Percentiles rank a stretch among this genome's conserved stretches.
phyloP scores from a whole-genome alignment of 139 green algal species.

The Chlamydomonas schloesseri region DNA sequence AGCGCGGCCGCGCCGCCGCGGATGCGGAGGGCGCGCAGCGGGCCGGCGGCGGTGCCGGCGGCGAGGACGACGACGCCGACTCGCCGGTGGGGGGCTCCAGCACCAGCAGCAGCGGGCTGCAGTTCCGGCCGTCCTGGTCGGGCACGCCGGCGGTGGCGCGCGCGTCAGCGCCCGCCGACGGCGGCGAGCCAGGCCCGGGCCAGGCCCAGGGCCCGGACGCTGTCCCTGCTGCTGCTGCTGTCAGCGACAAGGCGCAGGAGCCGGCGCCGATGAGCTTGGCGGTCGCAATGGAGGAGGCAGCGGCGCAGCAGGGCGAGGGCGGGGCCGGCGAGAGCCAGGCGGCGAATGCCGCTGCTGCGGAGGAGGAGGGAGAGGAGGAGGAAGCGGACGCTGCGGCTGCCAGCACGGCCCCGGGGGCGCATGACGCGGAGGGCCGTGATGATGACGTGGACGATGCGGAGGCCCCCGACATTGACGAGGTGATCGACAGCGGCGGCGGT shows the following conservation, averaged over 20 bases:
- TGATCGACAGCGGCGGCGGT: not conserved
- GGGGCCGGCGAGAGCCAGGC: too few species aligned
- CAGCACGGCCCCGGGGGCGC: not conserved
- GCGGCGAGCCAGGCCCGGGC: not conserved
- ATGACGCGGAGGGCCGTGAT: not conserved
- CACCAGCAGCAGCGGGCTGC: constrained; percentile 7
- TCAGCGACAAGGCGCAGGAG: too few species aligned
- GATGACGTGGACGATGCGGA: not conserved
- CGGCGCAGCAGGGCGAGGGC: too few species aligned
- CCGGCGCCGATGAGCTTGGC: too few species aligned
- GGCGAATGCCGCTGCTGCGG: too few species aligned
- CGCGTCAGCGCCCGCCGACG: not conserved
- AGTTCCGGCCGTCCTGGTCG: constrained; percentile 28
- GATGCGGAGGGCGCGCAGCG: too few species aligned
- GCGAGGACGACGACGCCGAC: not conserved
- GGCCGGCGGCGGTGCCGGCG: not conserved
- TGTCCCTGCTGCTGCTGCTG: not conserved
- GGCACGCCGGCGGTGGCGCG: not conserved
- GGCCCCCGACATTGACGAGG: constrained; percentile 33
- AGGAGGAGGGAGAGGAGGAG: too few species aligned
- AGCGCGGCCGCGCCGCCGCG: not conserved
- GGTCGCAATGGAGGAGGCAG: too few species aligned
- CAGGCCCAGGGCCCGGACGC: not conserved
- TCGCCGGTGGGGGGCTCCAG: not conserved
- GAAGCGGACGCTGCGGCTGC: not conserved